Percentiles rank a stretch among this genome's conserved stretches.
These are phyloP conservation scores for Colletotrichum tofieldiae DNA, from an alignment of 2,329 filamentous ascomycete species.

Conservation along the genomic window DNA sequence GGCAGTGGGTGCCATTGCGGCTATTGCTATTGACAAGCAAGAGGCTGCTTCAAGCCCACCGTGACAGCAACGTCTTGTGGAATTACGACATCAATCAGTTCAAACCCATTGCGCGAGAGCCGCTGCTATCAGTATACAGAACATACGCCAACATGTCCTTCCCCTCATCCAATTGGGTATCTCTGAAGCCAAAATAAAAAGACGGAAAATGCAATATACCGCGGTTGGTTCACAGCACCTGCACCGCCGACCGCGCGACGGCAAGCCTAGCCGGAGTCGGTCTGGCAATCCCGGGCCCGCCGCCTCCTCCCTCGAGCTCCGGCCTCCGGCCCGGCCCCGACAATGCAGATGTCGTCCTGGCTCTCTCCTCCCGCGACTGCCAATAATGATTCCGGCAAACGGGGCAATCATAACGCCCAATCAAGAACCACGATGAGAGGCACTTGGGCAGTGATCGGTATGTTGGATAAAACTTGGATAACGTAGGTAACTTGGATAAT, in stretches of 20 bases:
- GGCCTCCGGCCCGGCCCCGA: slow-evolving; percentile 15
- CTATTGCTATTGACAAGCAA: neutral
- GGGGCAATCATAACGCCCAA: slow-evolving; percentile 56
- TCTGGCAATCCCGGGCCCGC: slow-evolving; percentile 5
- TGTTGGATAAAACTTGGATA: too few relatives aligned
- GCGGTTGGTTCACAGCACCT: neutral
- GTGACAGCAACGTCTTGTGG: neutral
- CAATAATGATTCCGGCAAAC: slow-evolving; percentile 57
- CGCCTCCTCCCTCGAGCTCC: slow-evolving; percentile 20
- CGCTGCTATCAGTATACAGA: neutral
- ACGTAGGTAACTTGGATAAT: too few relatives aligned
- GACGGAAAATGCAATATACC: too few relatives aligned
- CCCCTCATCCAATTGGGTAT: neutral
- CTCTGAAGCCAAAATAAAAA: neutral
- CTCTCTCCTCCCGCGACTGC: slow-evolving; percentile 36
- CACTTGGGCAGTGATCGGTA: too few relatives aligned
- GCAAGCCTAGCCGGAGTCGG: slow-evolving; percentile 20
- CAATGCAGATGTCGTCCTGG: slow-evolving; percentile 22
- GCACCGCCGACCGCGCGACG: slow-evolving; percentile 3
- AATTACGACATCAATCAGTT: neutral
- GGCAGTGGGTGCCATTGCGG: neutral
- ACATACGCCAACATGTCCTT: too few relatives aligned
- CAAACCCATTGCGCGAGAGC: too few relatives aligned
- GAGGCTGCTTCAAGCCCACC: neutral
- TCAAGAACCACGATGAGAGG: slow-evolving; percentile 57